A percentile compares a stretch with the other conserved stretches of the same genome.
Evolutionary conservation across 2,329 filamentous ascomycete genomes (phyloP).

Genomic region (Davidsoniella australis): DNA sequence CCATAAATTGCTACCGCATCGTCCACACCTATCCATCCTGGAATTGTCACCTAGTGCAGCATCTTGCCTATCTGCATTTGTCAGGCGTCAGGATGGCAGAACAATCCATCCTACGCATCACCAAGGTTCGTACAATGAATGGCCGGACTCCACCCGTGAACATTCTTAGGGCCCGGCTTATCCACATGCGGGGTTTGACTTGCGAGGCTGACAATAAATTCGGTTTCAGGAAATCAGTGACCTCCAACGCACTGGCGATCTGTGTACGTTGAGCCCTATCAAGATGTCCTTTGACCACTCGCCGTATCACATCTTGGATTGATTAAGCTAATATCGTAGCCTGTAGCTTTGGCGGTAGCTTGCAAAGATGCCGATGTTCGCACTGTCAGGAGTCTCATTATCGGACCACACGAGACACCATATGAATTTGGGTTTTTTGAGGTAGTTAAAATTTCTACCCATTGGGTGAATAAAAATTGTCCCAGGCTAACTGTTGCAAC

Average conservation of each 20-base stretch:
- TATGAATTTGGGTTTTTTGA: conserved; percentile 98
- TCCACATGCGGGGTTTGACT: conserved; percentile 2
- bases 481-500: not conserved
- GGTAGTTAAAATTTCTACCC: conserved; percentile 30
- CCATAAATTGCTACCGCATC: no score
- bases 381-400: conserved; percentile 70
- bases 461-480: not conserved
- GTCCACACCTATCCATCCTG: no score
- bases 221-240: conserved; percentile 57
- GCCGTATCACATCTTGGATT: not conserved
- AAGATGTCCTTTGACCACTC: not conserved
- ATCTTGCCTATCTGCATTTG: not conserved
- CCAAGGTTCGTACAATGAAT: conserved; percentile 40
- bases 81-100: conserved; percentile 43
- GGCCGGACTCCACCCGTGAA: not conserved
- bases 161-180: not conserved
- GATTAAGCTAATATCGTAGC: not conserved
- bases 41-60: not conserved
- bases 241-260: conserved; percentile 65
- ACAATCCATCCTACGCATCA: conserved; percentile 76
- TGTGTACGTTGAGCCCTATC: conserved; percentile 43
- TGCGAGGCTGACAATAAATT: conserved; percentile 4
- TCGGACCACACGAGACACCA: conserved; percentile 83
- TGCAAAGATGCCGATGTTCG: conserved; percentile 80
- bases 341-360: conserved; percentile 63